phyloP scores from a whole-genome alignment of 768 basidiomycete genomes.

The Leccinum longicurvipes region DNA sequence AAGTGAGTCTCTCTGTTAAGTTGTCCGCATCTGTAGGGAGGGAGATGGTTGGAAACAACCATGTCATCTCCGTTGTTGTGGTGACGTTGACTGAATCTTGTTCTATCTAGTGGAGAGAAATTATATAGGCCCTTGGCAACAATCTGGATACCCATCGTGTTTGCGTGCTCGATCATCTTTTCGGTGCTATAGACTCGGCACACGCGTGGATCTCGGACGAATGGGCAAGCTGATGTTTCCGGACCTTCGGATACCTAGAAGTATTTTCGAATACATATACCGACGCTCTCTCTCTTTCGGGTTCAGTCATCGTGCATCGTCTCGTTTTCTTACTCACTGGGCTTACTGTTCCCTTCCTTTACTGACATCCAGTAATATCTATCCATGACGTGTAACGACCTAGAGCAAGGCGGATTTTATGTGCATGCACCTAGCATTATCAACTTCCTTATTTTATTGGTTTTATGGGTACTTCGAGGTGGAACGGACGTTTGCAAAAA shows the following conservation, averaged over 20 bases:
- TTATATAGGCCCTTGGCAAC: conserved; percentile 6
- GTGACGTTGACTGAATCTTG: neutral
- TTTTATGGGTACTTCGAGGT: neutral
- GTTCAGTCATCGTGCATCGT: neutral
- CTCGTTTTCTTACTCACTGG: neutral
- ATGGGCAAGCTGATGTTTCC: neutral
- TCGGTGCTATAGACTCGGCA: conserved; percentile 12
- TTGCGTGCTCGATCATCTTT: conserved; percentile 8
- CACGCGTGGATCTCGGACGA: no score
- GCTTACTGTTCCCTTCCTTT: neutral
- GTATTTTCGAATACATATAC: neutral
- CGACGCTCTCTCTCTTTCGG: neutral
- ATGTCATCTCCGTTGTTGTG: neutral
- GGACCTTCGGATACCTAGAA: neutral
- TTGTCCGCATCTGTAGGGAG: neutral
- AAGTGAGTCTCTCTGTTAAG: conserved; percentile 17
- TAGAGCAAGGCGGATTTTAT: neutral
- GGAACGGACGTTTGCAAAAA: neutral
- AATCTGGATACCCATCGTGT: conserved; percentile 14
- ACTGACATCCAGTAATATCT: neutral
- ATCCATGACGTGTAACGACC: neutral
- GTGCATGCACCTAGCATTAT: neutral
- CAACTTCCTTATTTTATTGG: neutral
- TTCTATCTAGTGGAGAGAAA: conserved; percentile 1
- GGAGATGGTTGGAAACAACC: neutral